A percentile compares a stretch with the other conserved stretches of the same genome.
Conservation (phyloP, 805 yeast genomes). For the Kodamaea kaohsiungensis region DNA sequence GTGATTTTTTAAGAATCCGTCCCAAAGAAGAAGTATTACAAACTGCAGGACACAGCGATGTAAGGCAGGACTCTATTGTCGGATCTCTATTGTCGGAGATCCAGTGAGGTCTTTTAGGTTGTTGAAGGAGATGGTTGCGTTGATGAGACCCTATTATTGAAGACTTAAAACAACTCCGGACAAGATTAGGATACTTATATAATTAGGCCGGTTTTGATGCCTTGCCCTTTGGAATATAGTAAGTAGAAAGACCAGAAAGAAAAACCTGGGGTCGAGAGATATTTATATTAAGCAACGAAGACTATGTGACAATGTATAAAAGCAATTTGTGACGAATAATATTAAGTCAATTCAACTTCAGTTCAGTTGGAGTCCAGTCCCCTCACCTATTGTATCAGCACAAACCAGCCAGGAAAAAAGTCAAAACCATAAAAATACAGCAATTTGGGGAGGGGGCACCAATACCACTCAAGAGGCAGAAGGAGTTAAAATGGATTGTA, state of each 20-base stretch:
- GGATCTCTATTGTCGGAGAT: neutral
- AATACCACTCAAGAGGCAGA: neutral
- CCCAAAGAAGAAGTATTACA: neutral
- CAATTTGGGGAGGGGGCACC: neutral
- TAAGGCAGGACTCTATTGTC: neutral
- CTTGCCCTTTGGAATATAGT: neutral
- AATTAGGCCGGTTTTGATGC: neutral
- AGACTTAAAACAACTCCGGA: too few relatives aligned
- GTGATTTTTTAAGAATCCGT: constrained; percentile 1
- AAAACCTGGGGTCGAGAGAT: neutral
- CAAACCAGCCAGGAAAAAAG: neutral
- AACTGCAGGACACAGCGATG: constrained; percentile 2
- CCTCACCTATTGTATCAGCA: constrained; percentile 4
- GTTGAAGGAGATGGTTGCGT: neutral
- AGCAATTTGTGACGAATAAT: constrained; percentile 1
- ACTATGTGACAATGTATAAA: neutral
- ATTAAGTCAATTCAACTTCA: neutral
- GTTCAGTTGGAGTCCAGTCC: neutral
- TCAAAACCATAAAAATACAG: neutral
- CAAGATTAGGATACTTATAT: too few relatives aligned
- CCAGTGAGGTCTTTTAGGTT: neutral
- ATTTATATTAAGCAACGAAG: neutral
- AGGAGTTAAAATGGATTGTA: neutral
- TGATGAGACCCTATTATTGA: too few relatives aligned
- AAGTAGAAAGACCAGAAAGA: neutral